phyloP scores from a whole-genome alignment of 2,329 filamentous ascomycete genomes.

The Stagonosporopsis rhizophila region DNA sequence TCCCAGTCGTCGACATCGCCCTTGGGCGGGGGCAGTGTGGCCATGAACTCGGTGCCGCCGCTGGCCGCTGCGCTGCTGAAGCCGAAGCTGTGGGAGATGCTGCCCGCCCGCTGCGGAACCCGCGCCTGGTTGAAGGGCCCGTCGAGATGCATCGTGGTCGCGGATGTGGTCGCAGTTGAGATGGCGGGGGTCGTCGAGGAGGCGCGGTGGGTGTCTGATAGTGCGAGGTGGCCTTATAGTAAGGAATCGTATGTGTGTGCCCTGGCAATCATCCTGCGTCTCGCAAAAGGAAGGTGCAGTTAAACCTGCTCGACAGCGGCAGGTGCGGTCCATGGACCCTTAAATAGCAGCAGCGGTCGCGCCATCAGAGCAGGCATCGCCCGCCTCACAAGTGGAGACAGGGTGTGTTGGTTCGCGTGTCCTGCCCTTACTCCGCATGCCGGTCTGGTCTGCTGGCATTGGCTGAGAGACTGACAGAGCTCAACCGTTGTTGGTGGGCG shows the following conservation, averaged over 20 bases:
- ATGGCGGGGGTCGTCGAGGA: background rate
- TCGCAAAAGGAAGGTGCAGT: background rate
- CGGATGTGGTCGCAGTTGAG: background rate
- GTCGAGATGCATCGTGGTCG: constrained; percentile 2
- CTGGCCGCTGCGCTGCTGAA: constrained; percentile 23
- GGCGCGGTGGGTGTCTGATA: background rate
- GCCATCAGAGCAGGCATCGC: background rate
- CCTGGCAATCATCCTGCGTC: constrained; percentile 1
- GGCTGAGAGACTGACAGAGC: background rate
- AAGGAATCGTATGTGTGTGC: constrained; percentile 1
- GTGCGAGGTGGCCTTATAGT: background rate
- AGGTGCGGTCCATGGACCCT: constrained; percentile 6
- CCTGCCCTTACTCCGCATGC: background rate
- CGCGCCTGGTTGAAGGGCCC: constrained; percentile 3
- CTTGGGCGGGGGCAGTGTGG: constrained; percentile 47
- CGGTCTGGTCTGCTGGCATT: background rate
- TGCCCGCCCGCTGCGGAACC: constrained; percentile 4
- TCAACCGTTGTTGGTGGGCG: background rate
- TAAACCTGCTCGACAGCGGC: background rate
- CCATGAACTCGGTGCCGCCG: constrained; percentile 51
- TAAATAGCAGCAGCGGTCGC: constrained; percentile 3
- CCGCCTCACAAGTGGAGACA: background rate
- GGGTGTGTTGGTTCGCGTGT: background rate
- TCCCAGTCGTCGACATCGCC: constrained; percentile 47
- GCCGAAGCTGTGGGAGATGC: constrained; percentile 32